phyloP scores from a whole-genome alignment of 2,329 filamentous ascomycete species.

The Ramularia collo-cygni region DNA sequence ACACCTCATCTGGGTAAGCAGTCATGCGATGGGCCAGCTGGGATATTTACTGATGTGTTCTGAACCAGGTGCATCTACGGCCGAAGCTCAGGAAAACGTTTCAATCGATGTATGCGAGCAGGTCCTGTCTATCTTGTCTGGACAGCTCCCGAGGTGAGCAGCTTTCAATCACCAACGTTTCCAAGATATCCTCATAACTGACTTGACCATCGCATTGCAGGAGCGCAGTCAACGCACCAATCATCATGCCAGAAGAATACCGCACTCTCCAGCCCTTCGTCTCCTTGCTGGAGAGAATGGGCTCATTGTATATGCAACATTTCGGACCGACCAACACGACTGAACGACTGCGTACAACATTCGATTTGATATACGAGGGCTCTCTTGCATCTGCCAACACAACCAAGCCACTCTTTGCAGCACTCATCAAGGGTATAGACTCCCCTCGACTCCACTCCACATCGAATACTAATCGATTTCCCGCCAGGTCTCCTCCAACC shows the following conservation, averaged over 20 bases:
- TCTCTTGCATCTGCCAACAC: conserved; percentile 64
- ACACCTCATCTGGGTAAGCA: conserved; percentile 64
- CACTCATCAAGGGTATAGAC: conserved; percentile 60
- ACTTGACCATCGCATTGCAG: background rate
- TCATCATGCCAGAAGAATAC: conserved; percentile 76
- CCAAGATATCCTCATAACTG: no score
- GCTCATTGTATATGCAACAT: conserved; percentile 71
- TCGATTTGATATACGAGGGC: conserved; percentile 72
- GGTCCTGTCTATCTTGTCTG: conserved; percentile 64
- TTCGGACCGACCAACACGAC: conserved; percentile 42
- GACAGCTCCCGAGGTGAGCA: conserved; percentile 57
- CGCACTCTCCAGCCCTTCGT: conserved; percentile 72
- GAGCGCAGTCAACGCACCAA: conserved; percentile 67
- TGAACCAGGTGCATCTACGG: conserved; percentile 59
- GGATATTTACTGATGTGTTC: no score
- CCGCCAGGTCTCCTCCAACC: conserved; percentile 49
- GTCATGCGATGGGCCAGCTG: no score
- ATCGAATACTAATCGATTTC: no score
- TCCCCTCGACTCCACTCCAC: no score
- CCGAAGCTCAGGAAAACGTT: conserved; percentile 79
- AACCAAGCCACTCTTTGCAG: conserved; percentile 71
- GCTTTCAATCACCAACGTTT: no score
- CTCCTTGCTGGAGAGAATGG: conserved; percentile 70
- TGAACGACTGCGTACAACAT: conserved; percentile 53
- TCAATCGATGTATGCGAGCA: conserved; percentile 77